Percentiles rank a stretch among this genome's conserved stretches.
Conservation (phyloP, 2,329 filamentous ascomycete genomes). For the Fusarium sp. region DNA sequence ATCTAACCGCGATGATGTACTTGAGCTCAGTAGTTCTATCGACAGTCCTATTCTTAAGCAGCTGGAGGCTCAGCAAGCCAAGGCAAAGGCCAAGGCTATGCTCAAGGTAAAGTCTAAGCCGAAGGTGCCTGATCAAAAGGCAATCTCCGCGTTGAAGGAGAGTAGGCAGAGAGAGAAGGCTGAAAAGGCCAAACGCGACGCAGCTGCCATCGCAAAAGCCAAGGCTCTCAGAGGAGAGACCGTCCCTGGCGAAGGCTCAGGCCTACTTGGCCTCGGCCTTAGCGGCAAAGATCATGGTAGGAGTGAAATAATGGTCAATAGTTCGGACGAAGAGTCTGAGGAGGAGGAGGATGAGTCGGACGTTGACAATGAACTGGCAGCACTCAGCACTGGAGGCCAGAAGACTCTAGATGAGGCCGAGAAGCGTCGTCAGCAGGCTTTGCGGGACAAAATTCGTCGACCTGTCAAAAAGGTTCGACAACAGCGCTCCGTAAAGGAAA, state of each 20-base stretch:
- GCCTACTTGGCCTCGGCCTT: conserved; percentile 78
- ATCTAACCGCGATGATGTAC: conserved; percentile 63
- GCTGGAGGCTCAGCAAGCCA: conserved; percentile 59
- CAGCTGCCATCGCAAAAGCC: conserved; percentile 78
- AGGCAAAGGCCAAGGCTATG: conserved; percentile 51
- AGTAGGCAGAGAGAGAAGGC: conserved; percentile 82
- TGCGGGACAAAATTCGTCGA: conserved; percentile 72
- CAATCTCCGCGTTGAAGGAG: conserved; percentile 71
- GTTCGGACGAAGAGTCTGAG: conserved; percentile 81
- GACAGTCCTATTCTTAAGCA: conserved; percentile 65
- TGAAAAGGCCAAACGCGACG: conserved; percentile 80
- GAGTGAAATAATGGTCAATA: conserved; percentile 92
- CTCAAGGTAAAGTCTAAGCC: conserved; percentile 50
- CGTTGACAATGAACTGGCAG: conserved; percentile 66
- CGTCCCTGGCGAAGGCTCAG: conserved; percentile 80
- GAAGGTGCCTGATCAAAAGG: conserved; percentile 55
- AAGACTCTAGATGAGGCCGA: conserved; percentile 67
- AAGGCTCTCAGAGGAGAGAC: conserved; percentile 62
- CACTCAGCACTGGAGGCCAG: conserved; percentile 63
- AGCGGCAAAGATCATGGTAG: conserved; percentile 85
- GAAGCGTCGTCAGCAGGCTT: conserved; percentile 60
- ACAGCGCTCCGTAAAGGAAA: conserved; percentile 88
- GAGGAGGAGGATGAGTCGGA: conserved; percentile 71
- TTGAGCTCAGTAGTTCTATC: conserved; percentile 62
- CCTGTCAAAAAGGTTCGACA: conserved; percentile 89